Evolutionary conservation across 2,329 filamentous ascomycete genomes (phyloP), one percentile per base, ranked within the genome.

Genomic region (Ceratocystis huliohia): DNA sequence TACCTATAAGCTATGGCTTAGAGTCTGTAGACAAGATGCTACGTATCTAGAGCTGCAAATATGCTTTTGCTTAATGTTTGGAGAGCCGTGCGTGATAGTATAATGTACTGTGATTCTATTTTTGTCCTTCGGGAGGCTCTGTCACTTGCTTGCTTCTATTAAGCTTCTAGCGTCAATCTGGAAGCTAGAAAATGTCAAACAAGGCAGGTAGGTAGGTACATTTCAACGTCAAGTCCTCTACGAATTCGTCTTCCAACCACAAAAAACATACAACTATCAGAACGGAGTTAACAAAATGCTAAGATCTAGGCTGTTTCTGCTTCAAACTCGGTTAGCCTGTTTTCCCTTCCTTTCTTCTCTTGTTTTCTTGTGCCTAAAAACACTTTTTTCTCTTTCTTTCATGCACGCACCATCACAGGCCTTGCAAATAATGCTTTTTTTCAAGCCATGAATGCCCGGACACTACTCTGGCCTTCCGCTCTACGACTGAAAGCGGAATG

Each of bases 121-220:
- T 50, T 50, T 50, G 7, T 50, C 22, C 6, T 50, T 22, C 10
- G 37, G 37, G 1, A 41, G 37, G 10, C 10, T 57, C 15, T 20
- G 33, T 37, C 25, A 41, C 22, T 17, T 28, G 28, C 56, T 59
- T 59, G 28, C 56, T 59, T 59, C 56, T 37, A 59, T 15, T 7
- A 8, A 33, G 28, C 56, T 59, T 59, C 56, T 59, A 59, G 56
- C 56, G 56, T 30, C 17, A n/a, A 33, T 59, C 56, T 59, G 37
- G 56, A 59, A 33, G 13, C 28, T 22, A 7, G 10, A 17, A 28
- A 5, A 28, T 57, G 13, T 13, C 25, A 33, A n/a, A 37, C 56
- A 59, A 59, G 56, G 48, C 20, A 53, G 48, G 48, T 25, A 59
- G 56, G 48, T 10, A 53, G 48, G 48, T 25, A 53, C 48, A 3